Conservation (phyloP, 768 basidiomycete genomes). For the Sporobolomyces pararoseus region DNA sequence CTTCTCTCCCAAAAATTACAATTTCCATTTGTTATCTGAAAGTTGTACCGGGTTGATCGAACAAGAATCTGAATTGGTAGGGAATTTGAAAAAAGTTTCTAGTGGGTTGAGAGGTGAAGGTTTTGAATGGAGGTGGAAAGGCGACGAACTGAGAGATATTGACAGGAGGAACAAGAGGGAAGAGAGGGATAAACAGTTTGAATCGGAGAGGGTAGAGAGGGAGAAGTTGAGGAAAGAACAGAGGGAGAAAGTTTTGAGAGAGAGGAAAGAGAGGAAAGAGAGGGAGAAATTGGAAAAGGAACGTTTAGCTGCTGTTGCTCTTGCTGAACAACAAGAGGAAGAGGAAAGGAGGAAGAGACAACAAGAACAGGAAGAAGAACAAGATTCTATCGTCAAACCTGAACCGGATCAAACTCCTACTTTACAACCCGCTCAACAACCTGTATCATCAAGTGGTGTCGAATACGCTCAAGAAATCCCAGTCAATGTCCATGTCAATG, state of each 20-base stretch:
- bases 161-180: neutral
- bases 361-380: conserved; percentile 1
- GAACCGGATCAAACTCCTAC: conserved; percentile 9
- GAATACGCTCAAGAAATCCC: no score
- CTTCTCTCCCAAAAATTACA: conserved; percentile 37
- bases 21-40: conserved; percentile 34
- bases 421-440: no score
- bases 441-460: no score
- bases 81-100: conserved; percentile 32
- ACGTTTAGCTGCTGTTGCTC: no score
- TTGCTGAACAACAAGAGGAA: neutral
- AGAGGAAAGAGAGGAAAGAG: neutral
- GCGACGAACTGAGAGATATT: conserved; percentile 28
- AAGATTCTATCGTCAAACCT: neutral
- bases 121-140: conserved; percentile 41
- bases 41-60: conserved; percentile 43
- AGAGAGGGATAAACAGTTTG: conserved; percentile 6
- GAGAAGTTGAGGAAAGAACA: neutral
- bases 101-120: conserved; percentile 43
- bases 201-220: neutral
- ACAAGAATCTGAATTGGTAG: conserved; percentile 40
- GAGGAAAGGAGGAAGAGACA: neutral
- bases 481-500: no score
- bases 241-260: neutral
- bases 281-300: neutral